Percentiles rank a stretch among this genome's conserved stretches.
phyloP scores from a whole-genome alignment of 257 asterid species.

The Verbascum thapsus region DNA sequence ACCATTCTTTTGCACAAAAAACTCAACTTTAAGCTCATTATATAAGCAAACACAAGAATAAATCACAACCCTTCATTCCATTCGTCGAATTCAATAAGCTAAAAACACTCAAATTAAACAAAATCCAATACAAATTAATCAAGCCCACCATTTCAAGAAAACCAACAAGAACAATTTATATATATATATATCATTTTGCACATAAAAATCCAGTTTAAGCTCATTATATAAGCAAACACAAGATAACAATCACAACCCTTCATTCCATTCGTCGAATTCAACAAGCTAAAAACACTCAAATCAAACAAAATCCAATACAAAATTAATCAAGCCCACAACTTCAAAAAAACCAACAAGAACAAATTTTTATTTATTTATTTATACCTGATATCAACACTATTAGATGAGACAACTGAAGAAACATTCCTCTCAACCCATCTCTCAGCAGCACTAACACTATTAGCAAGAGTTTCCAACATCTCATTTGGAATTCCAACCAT shows the following conservation, averaged over 20 bases:
- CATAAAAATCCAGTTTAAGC: conserved; percentile 2
- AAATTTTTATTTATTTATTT: too few species aligned
- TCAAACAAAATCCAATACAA: not conserved
- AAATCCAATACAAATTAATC: not conserved
- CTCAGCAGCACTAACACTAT: conserved; percentile 74
- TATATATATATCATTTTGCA: too few species aligned
- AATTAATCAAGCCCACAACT: too few species aligned
- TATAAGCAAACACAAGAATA: conserved; percentile 2
- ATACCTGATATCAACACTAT: conserved; percentile 86
- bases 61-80: not conserved
- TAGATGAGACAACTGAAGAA: conserved; percentile 68
- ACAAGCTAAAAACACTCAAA: not conserved
- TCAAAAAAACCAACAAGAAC: too few species aligned
- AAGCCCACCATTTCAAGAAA: too few species aligned
- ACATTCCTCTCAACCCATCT: conserved; percentile 83
- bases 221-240: not conserved
- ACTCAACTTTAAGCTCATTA: not conserved
- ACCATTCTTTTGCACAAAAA: not conserved
- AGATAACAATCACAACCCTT: not conserved
- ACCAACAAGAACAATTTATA: not conserved
- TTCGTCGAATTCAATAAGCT: not conserved
- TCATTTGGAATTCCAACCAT: conserved; percentile 98
- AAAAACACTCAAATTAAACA: not conserved
- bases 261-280: too few species aligned
- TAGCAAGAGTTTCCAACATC: conserved; percentile 61